Conservation (phyloP, 371 early-diverging fungal species). For the Rhizopus delemar region DNA sequence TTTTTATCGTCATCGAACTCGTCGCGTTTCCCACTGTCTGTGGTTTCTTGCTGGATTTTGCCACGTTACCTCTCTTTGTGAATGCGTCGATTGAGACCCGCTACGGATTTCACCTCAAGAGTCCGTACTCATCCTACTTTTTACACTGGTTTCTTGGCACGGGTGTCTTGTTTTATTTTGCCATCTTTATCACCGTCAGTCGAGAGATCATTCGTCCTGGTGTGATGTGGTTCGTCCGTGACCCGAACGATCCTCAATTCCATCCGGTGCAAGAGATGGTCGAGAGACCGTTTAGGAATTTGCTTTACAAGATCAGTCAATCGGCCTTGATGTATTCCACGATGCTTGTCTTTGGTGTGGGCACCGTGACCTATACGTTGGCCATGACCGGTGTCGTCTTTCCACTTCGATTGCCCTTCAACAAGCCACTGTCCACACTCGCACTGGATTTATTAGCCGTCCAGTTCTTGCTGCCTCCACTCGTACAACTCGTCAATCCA, state of each 20-base stretch:
- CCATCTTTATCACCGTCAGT: slow-evolving; percentile 78
- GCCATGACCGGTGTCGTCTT: slow-evolving; percentile 43
- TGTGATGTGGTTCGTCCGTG: slow-evolving; percentile 95
- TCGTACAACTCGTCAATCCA: slow-evolving; percentile 60
- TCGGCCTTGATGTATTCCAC: slow-evolving; percentile 80
- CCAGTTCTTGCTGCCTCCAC: slow-evolving; percentile 74
- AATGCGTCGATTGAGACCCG: slow-evolving; percentile 63
- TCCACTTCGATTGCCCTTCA: slow-evolving; percentile 55
- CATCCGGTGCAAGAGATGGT: slow-evolving; percentile 90
- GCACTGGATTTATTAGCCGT: slow-evolving; percentile 75
- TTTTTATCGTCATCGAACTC: slow-evolving; percentile 86
- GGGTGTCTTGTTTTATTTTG: slow-evolving; percentile 89
- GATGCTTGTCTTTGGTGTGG: slow-evolving; percentile 71
- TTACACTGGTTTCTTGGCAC: slow-evolving; percentile 93
- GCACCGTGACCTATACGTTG: slow-evolving; percentile 56
- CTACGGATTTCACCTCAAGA: slow-evolving; percentile 55
- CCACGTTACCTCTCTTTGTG: slow-evolving; percentile 75
- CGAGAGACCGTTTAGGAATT: slow-evolving; percentile 71
- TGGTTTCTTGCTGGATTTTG: slow-evolving; percentile 84
- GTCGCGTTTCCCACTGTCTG: slow-evolving; percentile 85
- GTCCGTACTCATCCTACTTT: slow-evolving; percentile 73
- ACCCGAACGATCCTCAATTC: slow-evolving; percentile 92
- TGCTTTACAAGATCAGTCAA: slow-evolving; percentile 77
- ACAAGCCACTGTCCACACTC: slow-evolving; percentile 44
- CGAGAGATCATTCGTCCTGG: slow-evolving; percentile 86